These are phyloP conservation scores for Trifolium dubium DNA, from an alignment of 306 rosid genomes.

Conservation along the genomic window DNA sequence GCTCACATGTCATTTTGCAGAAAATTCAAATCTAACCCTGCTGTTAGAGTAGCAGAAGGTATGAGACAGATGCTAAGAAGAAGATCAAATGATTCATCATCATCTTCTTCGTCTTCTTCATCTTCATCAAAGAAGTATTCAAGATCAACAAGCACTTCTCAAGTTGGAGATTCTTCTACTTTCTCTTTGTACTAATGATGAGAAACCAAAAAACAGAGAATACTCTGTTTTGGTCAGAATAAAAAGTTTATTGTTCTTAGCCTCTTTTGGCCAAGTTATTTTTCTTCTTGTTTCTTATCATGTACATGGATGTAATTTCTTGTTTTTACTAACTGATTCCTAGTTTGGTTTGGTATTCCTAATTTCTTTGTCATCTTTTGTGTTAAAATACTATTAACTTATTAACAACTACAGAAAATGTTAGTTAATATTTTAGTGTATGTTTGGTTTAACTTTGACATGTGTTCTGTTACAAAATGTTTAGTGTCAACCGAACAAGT, in stretches of 20 bases:
- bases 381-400: slow-evolving; percentile 3
- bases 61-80: slow-evolving; percentile 96
- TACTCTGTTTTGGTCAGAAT: slow-evolving; percentile 44
- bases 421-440: not conserved
- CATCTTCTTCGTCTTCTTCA: slow-evolving; percentile 44
- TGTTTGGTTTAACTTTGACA: slow-evolving; percentile 4
- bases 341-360: slow-evolving; percentile 27
- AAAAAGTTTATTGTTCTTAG: slow-evolving; percentile 40
- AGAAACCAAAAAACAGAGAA: slow-evolving; percentile 27
- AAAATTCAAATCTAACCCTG: slow-evolving; percentile 89
- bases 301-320: slow-evolving; percentile 54
- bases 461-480: slow-evolving; percentile 7
- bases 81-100: slow-evolving; percentile 68
- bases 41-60: slow-evolving; percentile 88
- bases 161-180: slow-evolving; percentile 75
- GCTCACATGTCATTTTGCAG: slow-evolving; percentile 99
- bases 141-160: slow-evolving; percentile 70
- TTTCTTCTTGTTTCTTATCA: slow-evolving; percentile 35
- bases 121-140: slow-evolving; percentile 62
- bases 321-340: slow-evolving; percentile 23
- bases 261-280: slow-evolving; percentile 35
- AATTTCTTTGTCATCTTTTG: slow-evolving; percentile 26
- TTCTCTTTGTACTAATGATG: slow-evolving; percentile 52
- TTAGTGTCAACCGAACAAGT: not conserved
- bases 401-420: slow-evolving; percentile 1